phyloP scores from a whole-genome alignment of 108 stramenopile species.

The Skeletonema potamos region DNA sequence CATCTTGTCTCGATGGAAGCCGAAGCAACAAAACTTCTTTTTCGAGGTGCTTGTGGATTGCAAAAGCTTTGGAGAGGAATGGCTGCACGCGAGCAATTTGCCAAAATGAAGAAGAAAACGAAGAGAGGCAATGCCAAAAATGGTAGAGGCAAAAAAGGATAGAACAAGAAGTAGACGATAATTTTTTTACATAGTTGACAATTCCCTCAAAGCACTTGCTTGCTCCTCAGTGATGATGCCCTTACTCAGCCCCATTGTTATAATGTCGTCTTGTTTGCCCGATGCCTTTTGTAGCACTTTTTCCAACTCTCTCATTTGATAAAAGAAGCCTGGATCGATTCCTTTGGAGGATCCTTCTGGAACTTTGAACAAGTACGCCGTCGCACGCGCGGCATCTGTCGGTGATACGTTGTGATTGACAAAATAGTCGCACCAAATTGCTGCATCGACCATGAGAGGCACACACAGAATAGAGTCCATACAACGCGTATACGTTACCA shows the following conservation, averaged over 20 bases:
- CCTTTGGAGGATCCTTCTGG: conserved; percentile 69
- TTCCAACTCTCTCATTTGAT: conserved; percentile 58
- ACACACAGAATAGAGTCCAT: conserved; percentile 89
- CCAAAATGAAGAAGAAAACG: conserved; percentile 18
- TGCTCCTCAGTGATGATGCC: conserved; percentile 45
- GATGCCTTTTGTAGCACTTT: conserved; percentile 32
- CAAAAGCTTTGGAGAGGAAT: conserved; percentile 35
- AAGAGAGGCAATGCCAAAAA: conserved; percentile 14
- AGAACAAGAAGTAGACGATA: neutral
- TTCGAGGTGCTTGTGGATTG: conserved; percentile 20
- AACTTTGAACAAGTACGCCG: conserved; percentile 90
- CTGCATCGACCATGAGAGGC: conserved; percentile 83
- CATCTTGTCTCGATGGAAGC: conserved; percentile 5
- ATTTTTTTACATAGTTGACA: conserved; percentile 17
- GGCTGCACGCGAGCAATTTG: conserved; percentile 18
- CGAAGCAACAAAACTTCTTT: conserved; percentile 12
- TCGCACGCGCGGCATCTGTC: conserved; percentile 61
- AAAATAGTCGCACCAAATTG: conserved; percentile 86
- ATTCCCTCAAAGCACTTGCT: conserved; percentile 18
- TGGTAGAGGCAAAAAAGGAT: neutral
- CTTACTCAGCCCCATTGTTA: conserved; percentile 30
- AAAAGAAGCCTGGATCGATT: conserved; percentile 61
- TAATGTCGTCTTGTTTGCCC: conserved; percentile 16
- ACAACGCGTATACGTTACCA: conserved; percentile 87
- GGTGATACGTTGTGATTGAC: conserved; percentile 39